These are phyloP conservation scores for Eucalyptus marginata DNA, from an alignment of 345 rosid genomes.

Conservation along the genomic window DNA sequence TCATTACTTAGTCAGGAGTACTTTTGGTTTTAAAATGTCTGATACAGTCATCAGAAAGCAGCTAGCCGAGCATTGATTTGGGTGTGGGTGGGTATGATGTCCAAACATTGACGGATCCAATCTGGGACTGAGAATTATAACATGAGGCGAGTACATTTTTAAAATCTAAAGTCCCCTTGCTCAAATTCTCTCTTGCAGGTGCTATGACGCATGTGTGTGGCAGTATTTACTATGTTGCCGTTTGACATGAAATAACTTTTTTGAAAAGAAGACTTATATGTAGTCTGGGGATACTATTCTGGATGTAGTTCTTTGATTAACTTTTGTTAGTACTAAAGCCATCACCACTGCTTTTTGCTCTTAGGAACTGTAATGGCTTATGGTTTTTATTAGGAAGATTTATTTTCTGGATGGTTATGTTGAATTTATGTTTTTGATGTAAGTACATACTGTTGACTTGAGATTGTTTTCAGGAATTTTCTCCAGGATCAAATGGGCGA, in stretches of 20 bases:
- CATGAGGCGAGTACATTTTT: neutral
- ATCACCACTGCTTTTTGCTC: neutral
- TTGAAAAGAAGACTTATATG: neutral
- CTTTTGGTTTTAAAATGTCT: neutral
- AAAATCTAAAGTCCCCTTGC: neutral
- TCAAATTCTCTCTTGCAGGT: neutral
- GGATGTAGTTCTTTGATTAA: neutral
- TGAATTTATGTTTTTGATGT: neutral
- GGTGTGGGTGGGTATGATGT: neutral
- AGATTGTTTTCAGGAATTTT: constrained; percentile 56
- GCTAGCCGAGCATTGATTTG: neutral
- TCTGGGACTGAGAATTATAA: neutral
- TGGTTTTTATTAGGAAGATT: neutral
- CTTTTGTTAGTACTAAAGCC: neutral
- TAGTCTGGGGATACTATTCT: neutral
- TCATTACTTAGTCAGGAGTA: neutral
- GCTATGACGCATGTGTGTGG: neutral
- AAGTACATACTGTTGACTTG: neutral
- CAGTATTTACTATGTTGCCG: neutral
- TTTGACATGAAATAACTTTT: neutral
- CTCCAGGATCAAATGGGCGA: constrained; percentile 79
- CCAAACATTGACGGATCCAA: neutral
- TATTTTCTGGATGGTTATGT: neutral
- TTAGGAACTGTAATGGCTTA: neutral
- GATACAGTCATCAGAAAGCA: neutral